Evolutionary conservation across 78 protist genomes (phyloP), one percentile per base, ranked within the genome.

Genomic region (Cyanophora paradoxa): DNA sequence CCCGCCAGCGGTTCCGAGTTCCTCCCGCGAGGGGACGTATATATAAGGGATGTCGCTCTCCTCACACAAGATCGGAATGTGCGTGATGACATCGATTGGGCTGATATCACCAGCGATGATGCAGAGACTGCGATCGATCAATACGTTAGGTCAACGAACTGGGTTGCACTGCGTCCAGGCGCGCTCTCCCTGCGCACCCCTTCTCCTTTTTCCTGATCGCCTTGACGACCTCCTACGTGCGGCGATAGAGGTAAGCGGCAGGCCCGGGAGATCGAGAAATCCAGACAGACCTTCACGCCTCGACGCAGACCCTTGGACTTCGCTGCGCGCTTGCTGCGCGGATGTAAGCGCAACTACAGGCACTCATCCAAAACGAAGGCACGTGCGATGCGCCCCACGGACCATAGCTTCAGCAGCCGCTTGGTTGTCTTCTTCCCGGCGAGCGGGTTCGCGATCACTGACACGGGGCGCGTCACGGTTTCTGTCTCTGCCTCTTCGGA

Each of bases 21-120:
- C 88, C 61, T 84, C 91, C 76, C 88, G 87, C 36, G 93, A 82
- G 20, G 90, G 91, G 19, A 96, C 94, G 52, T 78, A 96, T 63
- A 82, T 26, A 78, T 89, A 96, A 44, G 94, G 90, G 54, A 93
- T 68, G 42, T 42, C 30, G 34, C 62, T 66, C 63, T 91, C 92
- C 73, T 94, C 96, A 74, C 93, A 93, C 54, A 88, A 39, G 44
- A 92, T 79, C 36, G 99, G 99, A 19, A 94, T 42, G 65, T 96
- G 99, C 24, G 92, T 61, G 11, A 96, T 81, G 54, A 96, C 97
- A 64, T 96, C 99, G n/a, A 93, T 74, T 36, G 99, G 99, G 4
- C 86, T 73, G 46, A 93, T 90, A 72, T 96, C 96, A 16, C 95
- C 99, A 13, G 97, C 97, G 46, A 96, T 81, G 37, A 94, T 50